These are phyloP conservation scores for Flaveria brownii DNA, from an alignment of 129 eudicot species.

Conservation along the genomic window DNA sequence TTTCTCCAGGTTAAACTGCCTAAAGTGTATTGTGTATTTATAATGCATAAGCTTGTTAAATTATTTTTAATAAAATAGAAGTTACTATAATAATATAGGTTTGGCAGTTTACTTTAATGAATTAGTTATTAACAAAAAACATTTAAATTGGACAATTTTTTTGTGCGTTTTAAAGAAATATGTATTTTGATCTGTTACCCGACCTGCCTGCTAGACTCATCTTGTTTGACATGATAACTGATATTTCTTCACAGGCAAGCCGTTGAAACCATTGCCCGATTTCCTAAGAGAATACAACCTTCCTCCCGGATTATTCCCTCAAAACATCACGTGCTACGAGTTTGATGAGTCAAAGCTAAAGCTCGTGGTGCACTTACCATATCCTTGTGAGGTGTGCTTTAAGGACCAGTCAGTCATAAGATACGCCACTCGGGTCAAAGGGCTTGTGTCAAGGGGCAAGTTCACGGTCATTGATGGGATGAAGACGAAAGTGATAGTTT, in stretches of 20 bases:
- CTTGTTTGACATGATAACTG: not conserved
- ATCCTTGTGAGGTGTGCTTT: conserved; percentile 71
- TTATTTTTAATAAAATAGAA: not conserved
- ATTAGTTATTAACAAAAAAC: not conserved
- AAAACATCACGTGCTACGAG: conserved; percentile 74
- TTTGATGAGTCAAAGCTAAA: conserved; percentile 65
- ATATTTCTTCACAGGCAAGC: conserved; percentile 52
- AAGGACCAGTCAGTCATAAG: conserved; percentile 71
- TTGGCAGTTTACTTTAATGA: not conserved
- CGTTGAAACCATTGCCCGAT: conserved; percentile 61
- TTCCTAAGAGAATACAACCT: conserved; percentile 80
- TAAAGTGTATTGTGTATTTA: not conserved
- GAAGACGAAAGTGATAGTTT: conserved; percentile 77
- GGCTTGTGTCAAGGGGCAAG: conserved; percentile 69
- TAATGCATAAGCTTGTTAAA: not conserved
- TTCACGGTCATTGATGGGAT: conserved; percentile 67
- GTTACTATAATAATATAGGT: not conserved
- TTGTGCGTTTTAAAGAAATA: not conserved
- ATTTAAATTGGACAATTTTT: not conserved
- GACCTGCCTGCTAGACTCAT: not conserved
- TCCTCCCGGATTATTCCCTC: conserved; percentile 80
- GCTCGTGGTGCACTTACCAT: conserved; percentile 66
- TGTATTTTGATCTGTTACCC: not conserved
- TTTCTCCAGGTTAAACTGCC: not conserved
- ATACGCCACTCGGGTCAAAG: conserved; percentile 70